Base-by-base conservation (phyloP, 2,329 filamentous ascomycete species). In the Fusarium newnesense region DNA sequence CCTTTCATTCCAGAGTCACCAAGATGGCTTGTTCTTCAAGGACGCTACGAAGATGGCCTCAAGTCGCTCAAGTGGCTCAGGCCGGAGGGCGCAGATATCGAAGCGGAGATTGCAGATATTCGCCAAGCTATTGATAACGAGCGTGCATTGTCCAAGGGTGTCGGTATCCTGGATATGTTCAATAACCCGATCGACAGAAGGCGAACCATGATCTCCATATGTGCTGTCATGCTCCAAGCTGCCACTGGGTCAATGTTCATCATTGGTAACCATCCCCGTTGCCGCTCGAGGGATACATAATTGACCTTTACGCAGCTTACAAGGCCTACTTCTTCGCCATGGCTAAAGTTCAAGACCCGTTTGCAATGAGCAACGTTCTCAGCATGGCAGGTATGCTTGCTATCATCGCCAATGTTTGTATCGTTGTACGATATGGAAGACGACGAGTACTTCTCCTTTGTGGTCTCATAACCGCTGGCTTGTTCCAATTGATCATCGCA, bases 261-360 rank as follows among this genome's bases (percentile, higher is more conserved):
- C 18, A 76, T 76, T 13, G 75, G 75, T 75, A 56, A 28, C 4
- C 0, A 39, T 7, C 32, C 10, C 7, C 13, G 3, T 5, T n/a
- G 9, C 18, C 19, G 10, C 9, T 19, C 0, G 1, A 7, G 2
- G 0, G 3, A 4, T 13, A 15, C 1, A 1, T 15, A 11, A 40
- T 58, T 62, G 13, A 64, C 4, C 4, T 4, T 18, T 12, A 11
- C 6, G 9, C 6, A 76, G 74, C 74, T 4, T 76, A 76, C 16
- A 76, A 76, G 16, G 75, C 75, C 4, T 76, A 76, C 18, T 76
- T 76, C 46, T 76, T 76, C 5, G 70, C 74, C 2, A 76, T 76
- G 74, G 75, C 75, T 0, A 42, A 75, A 18, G 72, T 76, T 1
- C 58, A 74, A 10, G 71, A 70, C 47, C 75, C 75, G 0, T 76